Percentiles rank a stretch among this genome's conserved stretches.
These are phyloP conservation scores for Sphaerulina vaccinii DNA, from an alignment of 2,329 filamentous ascomycete species.

Conservation along the genomic window DNA sequence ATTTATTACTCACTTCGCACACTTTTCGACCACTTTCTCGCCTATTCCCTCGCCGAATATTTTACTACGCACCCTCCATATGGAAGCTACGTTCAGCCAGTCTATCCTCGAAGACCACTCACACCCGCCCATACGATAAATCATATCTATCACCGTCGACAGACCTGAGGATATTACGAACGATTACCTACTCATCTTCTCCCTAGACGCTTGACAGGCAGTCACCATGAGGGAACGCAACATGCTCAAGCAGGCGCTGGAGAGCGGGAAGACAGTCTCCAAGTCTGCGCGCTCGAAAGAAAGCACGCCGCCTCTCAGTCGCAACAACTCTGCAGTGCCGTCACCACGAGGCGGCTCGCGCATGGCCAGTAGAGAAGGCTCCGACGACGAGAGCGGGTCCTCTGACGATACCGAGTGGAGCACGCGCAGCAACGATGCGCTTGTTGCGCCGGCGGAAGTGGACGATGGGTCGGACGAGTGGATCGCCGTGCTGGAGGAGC, in stretches of 20 bases:
- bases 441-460: slow-evolving; percentile 55
- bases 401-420: slow-evolving; percentile 61
- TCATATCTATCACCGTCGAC: not conserved
- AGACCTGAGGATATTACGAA: slow-evolving; percentile 3
- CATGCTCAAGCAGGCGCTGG: slow-evolving; percentile 65
- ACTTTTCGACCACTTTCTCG: not conserved
- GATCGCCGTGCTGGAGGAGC: slow-evolving; percentile 61
- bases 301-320: slow-evolving; percentile 58
- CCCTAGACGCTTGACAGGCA: too few species aligned
- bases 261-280: slow-evolving; percentile 70
- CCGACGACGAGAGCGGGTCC: slow-evolving; percentile 60
- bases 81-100: slow-evolving; percentile 7
- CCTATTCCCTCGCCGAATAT: not conserved
- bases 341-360: slow-evolving; percentile 61
- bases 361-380: slow-evolving; percentile 61
- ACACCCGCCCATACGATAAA: slow-evolving; percentile 26
- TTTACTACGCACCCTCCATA: not conserved
- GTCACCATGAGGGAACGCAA: slow-evolving; percentile 25
- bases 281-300: slow-evolving; percentile 62
- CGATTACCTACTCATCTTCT: not conserved
- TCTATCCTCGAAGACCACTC: slow-evolving; percentile 13
- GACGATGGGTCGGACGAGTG: slow-evolving; percentile 56
- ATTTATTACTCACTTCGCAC: not conserved
- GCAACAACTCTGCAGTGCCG: slow-evolving; percentile 56
- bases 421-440: slow-evolving; percentile 66